Conservation (phyloP, 163 green algal species). For the Volvox carteri region DNA sequence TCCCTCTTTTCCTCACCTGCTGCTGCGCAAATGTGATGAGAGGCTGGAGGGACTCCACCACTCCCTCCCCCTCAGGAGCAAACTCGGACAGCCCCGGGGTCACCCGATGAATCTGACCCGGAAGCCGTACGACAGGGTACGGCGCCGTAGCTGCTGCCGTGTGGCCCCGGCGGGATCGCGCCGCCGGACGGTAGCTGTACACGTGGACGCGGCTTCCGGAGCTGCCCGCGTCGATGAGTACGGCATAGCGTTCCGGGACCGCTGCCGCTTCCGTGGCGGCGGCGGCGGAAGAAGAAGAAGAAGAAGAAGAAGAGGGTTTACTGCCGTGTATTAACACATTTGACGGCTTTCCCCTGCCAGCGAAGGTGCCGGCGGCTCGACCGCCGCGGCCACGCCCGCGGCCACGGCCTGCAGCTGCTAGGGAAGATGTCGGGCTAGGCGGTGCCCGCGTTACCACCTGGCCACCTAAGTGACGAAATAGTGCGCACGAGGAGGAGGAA, state of each 20-base stretch:
- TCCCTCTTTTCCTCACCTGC: not conserved
- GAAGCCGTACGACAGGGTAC: constrained; percentile 44
- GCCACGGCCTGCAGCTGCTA: too few species aligned
- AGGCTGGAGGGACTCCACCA: not conserved
- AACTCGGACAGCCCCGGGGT: constrained; percentile 25
- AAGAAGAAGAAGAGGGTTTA: too few species aligned
- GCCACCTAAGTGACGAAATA: too few species aligned
- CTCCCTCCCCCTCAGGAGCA: constrained; percentile 29
- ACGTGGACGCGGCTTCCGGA: constrained; percentile 42
- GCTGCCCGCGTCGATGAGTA: constrained; percentile 55
- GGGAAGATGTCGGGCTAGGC: too few species aligned
- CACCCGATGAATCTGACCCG: not conserved
- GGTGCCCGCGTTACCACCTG: too few species aligned
- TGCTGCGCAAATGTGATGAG: constrained; percentile 23
- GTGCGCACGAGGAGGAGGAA: too few species aligned
- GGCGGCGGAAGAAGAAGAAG: not conserved
- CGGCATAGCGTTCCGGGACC: constrained; percentile 5
- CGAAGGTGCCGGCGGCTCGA: too few species aligned
- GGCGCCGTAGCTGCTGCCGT: too few species aligned
- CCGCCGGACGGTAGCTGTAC: constrained; percentile 12
- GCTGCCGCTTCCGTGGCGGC: not conserved
- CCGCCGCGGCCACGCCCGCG: too few species aligned
- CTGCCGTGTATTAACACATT: too few species aligned
- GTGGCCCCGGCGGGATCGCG: not conserved
- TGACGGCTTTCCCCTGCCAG: too few species aligned